Conservation (phyloP, 345 rosid genomes). For the Cardamine chenopodiifolia region DNA sequence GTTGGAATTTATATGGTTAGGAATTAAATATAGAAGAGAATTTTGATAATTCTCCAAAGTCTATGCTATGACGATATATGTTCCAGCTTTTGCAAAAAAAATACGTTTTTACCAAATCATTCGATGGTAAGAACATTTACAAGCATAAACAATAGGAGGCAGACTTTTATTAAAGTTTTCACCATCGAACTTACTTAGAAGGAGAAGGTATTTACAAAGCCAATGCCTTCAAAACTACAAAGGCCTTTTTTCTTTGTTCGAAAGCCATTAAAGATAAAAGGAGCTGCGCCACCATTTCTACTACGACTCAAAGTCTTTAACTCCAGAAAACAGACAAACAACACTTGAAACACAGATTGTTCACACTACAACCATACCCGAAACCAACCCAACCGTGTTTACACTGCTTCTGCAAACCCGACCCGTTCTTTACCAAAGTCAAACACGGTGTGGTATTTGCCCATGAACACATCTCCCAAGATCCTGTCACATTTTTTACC, state of each 20-base stretch:
- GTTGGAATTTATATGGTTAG: not conserved
- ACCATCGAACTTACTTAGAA: constrained; percentile 28
- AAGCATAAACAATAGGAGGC: constrained; percentile 9
- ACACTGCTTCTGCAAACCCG: constrained; percentile 91
- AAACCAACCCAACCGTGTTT: constrained; percentile 31
- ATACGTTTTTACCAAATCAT: not conserved
- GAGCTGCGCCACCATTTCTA: constrained; percentile 33
- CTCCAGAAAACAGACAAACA: constrained; percentile 33
- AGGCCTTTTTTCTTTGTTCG: constrained; percentile 33
- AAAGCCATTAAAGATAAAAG: constrained; percentile 21
- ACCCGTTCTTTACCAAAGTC: constrained; percentile 74
- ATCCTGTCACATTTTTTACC: constrained; percentile 60
- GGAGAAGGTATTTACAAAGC: constrained; percentile 42
- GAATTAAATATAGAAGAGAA: not conserved
- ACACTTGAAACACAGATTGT: constrained; percentile 34
- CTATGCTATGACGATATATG: not conserved
- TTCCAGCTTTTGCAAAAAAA: not conserved
- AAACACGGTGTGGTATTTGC: constrained; percentile 86
- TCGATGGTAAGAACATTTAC: not conserved
- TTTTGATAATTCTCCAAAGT: not conserved
- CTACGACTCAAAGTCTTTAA: constrained; percentile 29
- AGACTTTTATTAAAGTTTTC: constrained; percentile 31
- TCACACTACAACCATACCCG: constrained; percentile 26
- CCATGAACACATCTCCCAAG: constrained; percentile 92
- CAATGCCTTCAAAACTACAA: constrained; percentile 48